Percentiles rank a stretch among this genome's conserved stretches.
Evolutionary conservation across 2,329 filamentous ascomycete genomes (phyloP).

Genomic region (Thyridium curvatum): DNA sequence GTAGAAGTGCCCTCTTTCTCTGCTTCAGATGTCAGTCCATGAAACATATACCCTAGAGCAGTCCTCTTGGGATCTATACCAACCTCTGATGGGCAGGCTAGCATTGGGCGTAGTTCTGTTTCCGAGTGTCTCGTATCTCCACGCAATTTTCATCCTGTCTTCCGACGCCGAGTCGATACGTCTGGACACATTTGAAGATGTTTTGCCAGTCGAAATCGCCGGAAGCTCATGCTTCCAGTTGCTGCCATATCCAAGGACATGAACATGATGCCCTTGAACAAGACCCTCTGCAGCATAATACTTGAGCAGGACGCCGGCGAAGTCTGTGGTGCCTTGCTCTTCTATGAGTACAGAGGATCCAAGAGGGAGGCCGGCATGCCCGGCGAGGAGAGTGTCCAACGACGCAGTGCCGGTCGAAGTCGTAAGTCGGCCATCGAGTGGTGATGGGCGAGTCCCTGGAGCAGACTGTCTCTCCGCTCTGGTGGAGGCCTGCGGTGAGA

Average conservation of each 20-base stretch:
- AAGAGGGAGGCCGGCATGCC: constrained; percentile 77
- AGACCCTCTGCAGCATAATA: constrained; percentile 94
- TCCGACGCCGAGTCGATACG: constrained; percentile 18
- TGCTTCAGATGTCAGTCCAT: constrained; percentile 5
- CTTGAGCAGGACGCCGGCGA: constrained; percentile 73
- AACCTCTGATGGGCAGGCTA: constrained; percentile 11
- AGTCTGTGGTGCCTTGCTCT: constrained; percentile 91
- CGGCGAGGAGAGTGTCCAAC: constrained; percentile 77
- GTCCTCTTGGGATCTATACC: neutral
- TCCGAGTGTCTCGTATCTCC: constrained; percentile 85
- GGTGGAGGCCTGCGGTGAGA: constrained; percentile 10
- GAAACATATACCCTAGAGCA: neutral
- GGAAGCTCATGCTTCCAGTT: constrained; percentile 81
- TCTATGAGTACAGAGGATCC: constrained; percentile 77
- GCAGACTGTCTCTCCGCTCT: constrained; percentile 18
- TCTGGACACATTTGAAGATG: too few relatives aligned
- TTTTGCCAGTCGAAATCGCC: constrained; percentile 47
- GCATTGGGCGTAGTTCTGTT: constrained; percentile 30
- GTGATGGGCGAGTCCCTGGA: constrained; percentile 68
- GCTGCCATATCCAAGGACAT: constrained; percentile 75
- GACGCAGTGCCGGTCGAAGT: constrained; percentile 89
- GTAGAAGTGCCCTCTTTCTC: constrained; percentile 13
- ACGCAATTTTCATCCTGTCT: constrained; percentile 97
- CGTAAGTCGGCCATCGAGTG: constrained; percentile 77
- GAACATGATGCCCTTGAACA: constrained; percentile 82